These are phyloP conservation scores for Iris pallida DNA, from an alignment of 116 monocot species.

Conservation along the genomic window DNA sequence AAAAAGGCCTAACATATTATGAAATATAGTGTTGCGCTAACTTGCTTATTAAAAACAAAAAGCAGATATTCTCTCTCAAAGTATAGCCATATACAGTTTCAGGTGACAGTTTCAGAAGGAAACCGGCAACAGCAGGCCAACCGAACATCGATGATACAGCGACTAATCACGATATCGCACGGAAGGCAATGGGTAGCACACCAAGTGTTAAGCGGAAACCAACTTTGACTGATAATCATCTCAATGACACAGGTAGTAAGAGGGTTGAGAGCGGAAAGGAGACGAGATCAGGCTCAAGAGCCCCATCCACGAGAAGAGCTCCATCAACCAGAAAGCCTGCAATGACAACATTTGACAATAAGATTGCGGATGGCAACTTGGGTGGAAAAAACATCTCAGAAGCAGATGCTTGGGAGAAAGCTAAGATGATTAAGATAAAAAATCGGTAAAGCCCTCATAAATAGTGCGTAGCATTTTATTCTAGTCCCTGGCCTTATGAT, in stretches of 20 bases:
- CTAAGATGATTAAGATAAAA: slow-evolving; percentile 35
- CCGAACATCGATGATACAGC: background rate
- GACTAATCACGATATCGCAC: slow-evolving; percentile 12
- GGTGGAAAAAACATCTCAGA: background rate
- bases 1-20: no score
- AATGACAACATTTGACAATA: slow-evolving; percentile 8
- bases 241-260: slow-evolving; percentile 29
- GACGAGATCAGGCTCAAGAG: background rate
- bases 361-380: background rate
- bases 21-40: no score
- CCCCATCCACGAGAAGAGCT: background rate
- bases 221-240: slow-evolving; percentile 31
- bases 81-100: slow-evolving; percentile 10
- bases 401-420: slow-evolving; percentile 50
- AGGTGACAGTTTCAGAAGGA: slow-evolving; percentile 26
- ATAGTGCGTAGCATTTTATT: background rate
- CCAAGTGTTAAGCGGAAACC: slow-evolving; percentile 32
- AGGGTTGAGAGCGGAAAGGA: slow-evolving; percentile 16
- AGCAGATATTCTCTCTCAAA: no score
- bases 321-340: slow-evolving; percentile 10
- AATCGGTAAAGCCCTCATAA: slow-evolving; percentile 18
- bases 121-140: slow-evolving; percentile 9
- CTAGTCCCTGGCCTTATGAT: background rate
- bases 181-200: slow-evolving; percentile 15
- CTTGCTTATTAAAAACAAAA: no score